Percentiles rank a stretch among this genome's conserved stretches.
phyloP scores from a whole-genome alignment of 1,139 yeast species.

The Zygosaccharomyces sapae region DNA sequence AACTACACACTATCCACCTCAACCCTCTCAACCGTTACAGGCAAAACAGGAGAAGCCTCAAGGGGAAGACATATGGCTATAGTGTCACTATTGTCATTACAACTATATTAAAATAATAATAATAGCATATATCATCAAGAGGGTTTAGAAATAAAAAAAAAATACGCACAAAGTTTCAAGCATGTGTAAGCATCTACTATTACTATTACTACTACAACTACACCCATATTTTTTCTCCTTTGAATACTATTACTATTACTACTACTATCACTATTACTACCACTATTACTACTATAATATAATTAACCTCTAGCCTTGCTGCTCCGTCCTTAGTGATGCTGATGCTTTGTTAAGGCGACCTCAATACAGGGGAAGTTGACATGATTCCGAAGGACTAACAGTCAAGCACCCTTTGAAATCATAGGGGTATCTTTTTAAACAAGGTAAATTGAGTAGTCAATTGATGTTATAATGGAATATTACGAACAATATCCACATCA shows the following conservation, averaged over 20 bases:
- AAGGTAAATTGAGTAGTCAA: background rate
- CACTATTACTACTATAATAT: background rate
- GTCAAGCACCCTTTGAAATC: background rate
- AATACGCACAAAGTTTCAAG: background rate
- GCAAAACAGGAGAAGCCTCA: conserved; percentile 18
- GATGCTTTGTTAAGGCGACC: background rate
- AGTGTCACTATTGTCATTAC: conserved; percentile 5
- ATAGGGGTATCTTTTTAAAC: background rate
- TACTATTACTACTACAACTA: conserved; percentile 1
- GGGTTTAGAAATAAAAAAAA: background rate
- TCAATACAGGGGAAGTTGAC: conserved; percentile 3
- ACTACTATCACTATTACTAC: background rate
- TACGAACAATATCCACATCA: conserved; percentile 2
- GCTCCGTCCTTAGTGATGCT: background rate
- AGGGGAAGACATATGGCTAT: conserved; percentile 28
- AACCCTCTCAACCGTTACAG: conserved; percentile 18
- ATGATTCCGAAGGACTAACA: background rate
- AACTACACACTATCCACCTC: conserved; percentile 22
- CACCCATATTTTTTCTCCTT: background rate
- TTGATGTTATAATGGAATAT: conserved; percentile 1
- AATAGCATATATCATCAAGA: background rate
- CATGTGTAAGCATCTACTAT: conserved; percentile 3
- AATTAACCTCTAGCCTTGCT: background rate
- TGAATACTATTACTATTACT: background rate
- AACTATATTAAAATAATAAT: background rate